Evolutionary conservation across 805 yeast species (phyloP), one percentile per base, ranked within the genome.

Genomic region (Komagataella populi): DNA sequence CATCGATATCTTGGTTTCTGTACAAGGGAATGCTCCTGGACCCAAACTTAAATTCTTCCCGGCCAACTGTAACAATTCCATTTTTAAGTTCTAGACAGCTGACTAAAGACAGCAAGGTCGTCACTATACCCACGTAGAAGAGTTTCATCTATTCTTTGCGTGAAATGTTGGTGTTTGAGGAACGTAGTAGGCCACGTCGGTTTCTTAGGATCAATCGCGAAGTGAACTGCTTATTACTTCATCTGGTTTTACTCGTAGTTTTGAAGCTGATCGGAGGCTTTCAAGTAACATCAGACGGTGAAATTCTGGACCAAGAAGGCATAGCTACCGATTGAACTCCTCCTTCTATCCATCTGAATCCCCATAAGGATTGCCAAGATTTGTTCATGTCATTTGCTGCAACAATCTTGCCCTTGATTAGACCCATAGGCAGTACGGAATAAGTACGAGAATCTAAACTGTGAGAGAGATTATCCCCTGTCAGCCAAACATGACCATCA

Each of bases 401-500:
- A 4, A 84, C 74, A 12, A 93, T 81, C 60, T 87, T 90, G 1
- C 98, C 99, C 57, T 82, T 81, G 3, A 93, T 81, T 45, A 93
- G 68, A 0, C 83, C 98, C 81, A 88, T 72, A 1, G 99, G 98
- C 43, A 93, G 69, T n/a, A 83, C 87, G 44, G 90, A 86, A 62
- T 93, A 93, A 0, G 87, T 79, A 57, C 99, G 71, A 4, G 96
- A 87, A 60, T 93, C 99, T 48, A 90, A 69, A 18, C 96, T 87
- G 57, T 83, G 88, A 23, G 87, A 76, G 52, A 91, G 66, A 61
- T 93, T 93, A 61, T 93, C 99, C 1, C 99, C 99, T 0, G 97
- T 88, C 3, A 90, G 83, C 98, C 98, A 93, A 48, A 87, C 86
- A 66, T 93, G 99, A 2, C 99, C 99, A 57, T 82, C 79, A 1